These are phyloP conservation scores for Sarcodon sp. DNA, from an alignment of 768 basidiomycete genomes.

Conservation along the genomic window DNA sequence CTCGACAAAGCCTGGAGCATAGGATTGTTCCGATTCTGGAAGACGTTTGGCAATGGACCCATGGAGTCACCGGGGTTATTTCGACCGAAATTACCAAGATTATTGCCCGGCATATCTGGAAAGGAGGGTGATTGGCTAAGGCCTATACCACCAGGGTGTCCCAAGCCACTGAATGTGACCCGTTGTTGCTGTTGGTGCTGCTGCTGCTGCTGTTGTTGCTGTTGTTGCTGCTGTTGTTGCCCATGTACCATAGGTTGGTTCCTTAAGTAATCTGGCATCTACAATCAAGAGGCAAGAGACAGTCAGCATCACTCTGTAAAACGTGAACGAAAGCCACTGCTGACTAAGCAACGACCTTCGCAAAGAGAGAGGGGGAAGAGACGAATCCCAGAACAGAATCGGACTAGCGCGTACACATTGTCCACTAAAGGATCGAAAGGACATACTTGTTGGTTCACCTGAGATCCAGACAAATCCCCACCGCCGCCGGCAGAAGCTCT, in stretches of 20 bases:
- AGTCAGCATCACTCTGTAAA: not conserved
- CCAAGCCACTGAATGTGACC: too few species aligned
- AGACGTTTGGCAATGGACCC: too few species aligned
- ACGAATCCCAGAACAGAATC: not conserved
- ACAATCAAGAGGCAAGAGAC: too few species aligned
- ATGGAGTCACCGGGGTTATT: too few species aligned
- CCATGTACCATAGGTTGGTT: not conserved
- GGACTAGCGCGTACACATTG: not conserved
- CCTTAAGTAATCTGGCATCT: too few species aligned
- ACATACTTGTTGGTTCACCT: slow-evolving; percentile 37
- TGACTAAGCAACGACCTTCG: not conserved
- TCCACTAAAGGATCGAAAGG: not conserved
- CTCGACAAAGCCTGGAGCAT: not conserved
- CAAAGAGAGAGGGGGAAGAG: not conserved
- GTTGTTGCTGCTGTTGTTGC: slow-evolving; percentile 8
- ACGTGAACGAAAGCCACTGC: not conserved
- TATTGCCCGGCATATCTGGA: too few species aligned
- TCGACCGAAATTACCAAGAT: too few species aligned
- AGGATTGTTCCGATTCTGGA: not conserved
- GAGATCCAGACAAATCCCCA: slow-evolving; percentile 24
- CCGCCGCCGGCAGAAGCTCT: slow-evolving; percentile 28
- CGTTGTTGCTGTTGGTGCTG: slow-evolving; percentile 2
- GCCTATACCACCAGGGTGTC: too few species aligned
- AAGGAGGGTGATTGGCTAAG: too few species aligned
- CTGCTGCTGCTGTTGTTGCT: slow-evolving; percentile 6